A percentile compares a stretch with the other conserved stretches of the same genome.
phyloP scores from a whole-genome alignment of 805 yeast species.

The Gaillardinia entomophila region DNA sequence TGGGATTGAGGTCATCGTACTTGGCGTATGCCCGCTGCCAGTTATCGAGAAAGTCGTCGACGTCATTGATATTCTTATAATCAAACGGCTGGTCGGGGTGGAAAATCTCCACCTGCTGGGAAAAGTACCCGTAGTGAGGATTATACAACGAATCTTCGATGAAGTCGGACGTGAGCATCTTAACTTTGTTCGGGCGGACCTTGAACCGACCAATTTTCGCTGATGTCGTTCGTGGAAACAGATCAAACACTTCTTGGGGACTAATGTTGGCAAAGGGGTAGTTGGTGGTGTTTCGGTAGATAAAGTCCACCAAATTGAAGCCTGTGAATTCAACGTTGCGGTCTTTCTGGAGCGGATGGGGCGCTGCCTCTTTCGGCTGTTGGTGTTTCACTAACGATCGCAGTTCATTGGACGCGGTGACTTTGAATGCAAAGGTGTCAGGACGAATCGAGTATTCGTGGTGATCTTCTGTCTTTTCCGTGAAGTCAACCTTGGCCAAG shows the following conservation, averaged over 20 bases:
- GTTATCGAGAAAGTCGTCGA: slow-evolving; percentile 61
- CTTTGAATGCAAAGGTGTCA: slow-evolving; percentile 40
- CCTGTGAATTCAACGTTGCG: slow-evolving; percentile 2
- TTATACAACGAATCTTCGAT: slow-evolving; percentile 83
- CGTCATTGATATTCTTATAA: slow-evolving; percentile 49
- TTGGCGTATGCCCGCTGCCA: slow-evolving; percentile 62
- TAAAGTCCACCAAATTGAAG: slow-evolving; percentile 27
- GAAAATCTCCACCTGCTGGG: slow-evolving; percentile 72
- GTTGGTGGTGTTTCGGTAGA: slow-evolving; percentile 35
- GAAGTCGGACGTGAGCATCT: slow-evolving; percentile 74
- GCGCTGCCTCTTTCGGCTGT: background rate
- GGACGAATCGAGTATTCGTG: slow-evolving; percentile 43
- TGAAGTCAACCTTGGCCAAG: slow-evolving; percentile 11
- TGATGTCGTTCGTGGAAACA: slow-evolving; percentile 29
- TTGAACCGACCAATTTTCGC: slow-evolving; percentile 24
- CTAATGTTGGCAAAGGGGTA: slow-evolving; percentile 33
- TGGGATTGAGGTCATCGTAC: slow-evolving; percentile 33
- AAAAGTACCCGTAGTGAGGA: slow-evolving; percentile 77
- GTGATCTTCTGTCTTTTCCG: slow-evolving; percentile 16
- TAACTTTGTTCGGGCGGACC: slow-evolving; percentile 53
- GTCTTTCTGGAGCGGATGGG: slow-evolving; percentile 21
- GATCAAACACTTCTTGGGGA: slow-evolving; percentile 35
- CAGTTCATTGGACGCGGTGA: slow-evolving; percentile 16
- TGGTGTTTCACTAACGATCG: slow-evolving; percentile 6
- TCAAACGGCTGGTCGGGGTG: slow-evolving; percentile 62